Evolutionary conservation across 768 basidiomycete genomes (phyloP), one percentile per base, ranked within the genome.

Genomic region (Suillus subaureus): DNA sequence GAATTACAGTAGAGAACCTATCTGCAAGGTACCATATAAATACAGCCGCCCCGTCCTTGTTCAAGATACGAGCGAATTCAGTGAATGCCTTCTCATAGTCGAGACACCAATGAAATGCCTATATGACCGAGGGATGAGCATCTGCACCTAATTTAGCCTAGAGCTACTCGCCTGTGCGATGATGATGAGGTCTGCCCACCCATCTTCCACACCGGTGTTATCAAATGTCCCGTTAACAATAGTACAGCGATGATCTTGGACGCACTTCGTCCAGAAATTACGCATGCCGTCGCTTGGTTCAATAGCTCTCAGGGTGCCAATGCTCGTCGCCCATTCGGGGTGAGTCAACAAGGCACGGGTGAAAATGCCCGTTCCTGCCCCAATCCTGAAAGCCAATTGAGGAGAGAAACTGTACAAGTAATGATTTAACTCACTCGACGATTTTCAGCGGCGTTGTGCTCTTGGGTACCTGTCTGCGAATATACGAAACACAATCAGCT

Each of bases 71-170:
- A 15, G 87, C 84, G 70, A 52, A 52, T 28, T 52, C 51, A 28
- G 26, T 52, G 26, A 97, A 92, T 0, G 96, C 93, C 61, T 79
- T 81, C 56, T 87, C 84, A 72, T 89, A 90, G 74, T 96, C 85
- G 9, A 90, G 90, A 68, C 92, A 92, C 96, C 96, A 98, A 79
- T 98, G 96, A 75, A 90, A 97, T 15, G 96, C 96, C 89, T 96
- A 75, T 65, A 5, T 6, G 4, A 31, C 31, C 11, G 5, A 54
- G 18, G 52, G 31, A 54, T 54, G 18, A 54, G 5, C 16, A 18
- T 54, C 9, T 31, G 18, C 5, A 31, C 31, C 2, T 31, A 3
- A 33, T 94, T 73, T 55, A 15, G 49, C 60, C 45, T 45, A 54
- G 56, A 23, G 31, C 23, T 12, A 66, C 72, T 21, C 70, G 87